Percentiles rank a stretch among this genome's conserved stretches.
phyloP scores from a whole-genome alignment of 495 filamentous ascomycete species.

The Xylaria intraflava region DNA sequence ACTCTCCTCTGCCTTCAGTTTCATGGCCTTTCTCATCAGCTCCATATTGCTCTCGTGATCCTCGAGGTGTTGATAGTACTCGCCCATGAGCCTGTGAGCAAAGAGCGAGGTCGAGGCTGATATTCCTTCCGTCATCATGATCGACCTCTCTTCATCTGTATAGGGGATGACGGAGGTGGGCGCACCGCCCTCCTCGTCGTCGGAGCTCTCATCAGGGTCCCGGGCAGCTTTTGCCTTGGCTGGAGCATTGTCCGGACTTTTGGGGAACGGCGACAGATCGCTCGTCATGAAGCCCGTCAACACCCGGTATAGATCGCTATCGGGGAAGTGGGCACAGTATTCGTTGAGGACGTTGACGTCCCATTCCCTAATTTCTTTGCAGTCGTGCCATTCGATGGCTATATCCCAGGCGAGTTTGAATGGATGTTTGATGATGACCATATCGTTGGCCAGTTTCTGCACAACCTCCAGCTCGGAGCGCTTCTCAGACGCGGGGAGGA shows the following conservation, averaged over 20 bases:
- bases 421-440: constrained; percentile 94
- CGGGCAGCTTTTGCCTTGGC: constrained; percentile 10
- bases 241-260: constrained; percentile 18
- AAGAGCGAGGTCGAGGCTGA: constrained; percentile 67
- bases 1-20: constrained; percentile 52
- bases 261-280: constrained; percentile 77
- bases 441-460: constrained; percentile 67
- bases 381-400: constrained; percentile 80
- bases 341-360: constrained; percentile 69
- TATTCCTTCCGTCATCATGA: constrained; percentile 80
- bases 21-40: constrained; percentile 63
- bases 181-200: constrained; percentile 46
- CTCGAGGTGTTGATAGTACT: constrained; percentile 78
- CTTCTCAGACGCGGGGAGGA: constrained; percentile 60
- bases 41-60: constrained; percentile 83
- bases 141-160: constrained; percentile 62
- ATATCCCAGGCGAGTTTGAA: constrained; percentile 88
- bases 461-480: constrained; percentile 60
- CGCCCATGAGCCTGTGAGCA: constrained; percentile 74
- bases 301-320: constrained; percentile 71
- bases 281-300: constrained; percentile 74
- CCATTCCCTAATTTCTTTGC: constrained; percentile 61
- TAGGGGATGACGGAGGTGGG: constrained; percentile 45
- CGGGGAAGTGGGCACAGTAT: constrained; percentile 77
- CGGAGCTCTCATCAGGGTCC: constrained; percentile 39